Percentiles rank a stretch among this genome's conserved stretches.
Conservation (phyloP, 2,329 filamentous ascomycete species). For the Colletotrichum echinochloae region DNA sequence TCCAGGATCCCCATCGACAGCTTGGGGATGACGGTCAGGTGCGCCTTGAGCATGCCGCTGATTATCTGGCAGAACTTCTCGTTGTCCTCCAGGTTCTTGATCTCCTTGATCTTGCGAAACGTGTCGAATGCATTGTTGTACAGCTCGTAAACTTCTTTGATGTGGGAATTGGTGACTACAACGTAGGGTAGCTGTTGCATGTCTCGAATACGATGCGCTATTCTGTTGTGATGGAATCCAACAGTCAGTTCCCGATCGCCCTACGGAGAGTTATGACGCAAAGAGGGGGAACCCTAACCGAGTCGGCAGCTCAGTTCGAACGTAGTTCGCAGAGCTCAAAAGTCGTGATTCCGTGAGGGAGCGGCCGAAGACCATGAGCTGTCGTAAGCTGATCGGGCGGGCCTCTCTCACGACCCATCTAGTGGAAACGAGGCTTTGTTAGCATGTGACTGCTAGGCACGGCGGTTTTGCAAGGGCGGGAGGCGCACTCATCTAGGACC, state of each 20-base stretch:
- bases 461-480: constrained; percentile 12
- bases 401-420: constrained; percentile 96
- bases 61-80: constrained; percentile 86
- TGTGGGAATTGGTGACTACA: constrained; percentile 94
- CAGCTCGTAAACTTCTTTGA: constrained; percentile 94
- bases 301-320: constrained; percentile 91
- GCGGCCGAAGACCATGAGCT: constrained; percentile 96
- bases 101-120: constrained; percentile 85
- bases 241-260: constrained; percentile 14
- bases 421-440: constrained; percentile 35
- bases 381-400: constrained; percentile 93
- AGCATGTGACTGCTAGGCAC: constrained; percentile 35
- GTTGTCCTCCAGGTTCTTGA: constrained; percentile 90
- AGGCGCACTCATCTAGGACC: constrained; percentile 71
- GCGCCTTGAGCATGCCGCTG: constrained; percentile 82
- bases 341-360: constrained; percentile 91
- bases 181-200: constrained; percentile 97
- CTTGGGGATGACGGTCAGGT: constrained; percentile 93
- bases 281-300: constrained; percentile 61
- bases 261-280: neutral
- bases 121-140: constrained; percentile 98
- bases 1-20: constrained; percentile 95
- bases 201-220: constrained; percentile 94
- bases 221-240: constrained; percentile 60
- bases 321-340: constrained; percentile 96